Percentiles rank a stretch among this genome's conserved stretches.
Conservation (phyloP, 305 asterid species). For the Coffea humblotiana region DNA sequence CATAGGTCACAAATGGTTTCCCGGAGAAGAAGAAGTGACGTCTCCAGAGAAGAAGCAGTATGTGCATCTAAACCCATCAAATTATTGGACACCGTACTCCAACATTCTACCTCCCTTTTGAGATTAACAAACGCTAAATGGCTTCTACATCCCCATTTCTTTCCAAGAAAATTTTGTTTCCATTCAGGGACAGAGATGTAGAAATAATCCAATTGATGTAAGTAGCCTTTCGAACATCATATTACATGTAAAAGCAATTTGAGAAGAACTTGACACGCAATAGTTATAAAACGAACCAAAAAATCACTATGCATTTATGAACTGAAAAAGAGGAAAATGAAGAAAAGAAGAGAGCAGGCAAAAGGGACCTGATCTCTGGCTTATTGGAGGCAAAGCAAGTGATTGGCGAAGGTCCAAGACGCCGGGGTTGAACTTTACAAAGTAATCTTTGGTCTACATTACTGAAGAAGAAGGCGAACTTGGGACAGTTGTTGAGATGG, state of each 20-base stretch:
- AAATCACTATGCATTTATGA: not conserved
- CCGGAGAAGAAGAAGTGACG: too few relatives aligned
- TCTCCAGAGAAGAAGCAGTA: too few relatives aligned
- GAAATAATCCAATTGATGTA: not conserved
- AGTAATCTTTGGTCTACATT: slow-evolving; percentile 7
- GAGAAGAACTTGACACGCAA: not conserved
- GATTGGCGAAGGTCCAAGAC: not conserved
- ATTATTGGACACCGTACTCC: too few relatives aligned
- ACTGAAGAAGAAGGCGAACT: slow-evolving; percentile 8
- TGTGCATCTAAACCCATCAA: too few relatives aligned
- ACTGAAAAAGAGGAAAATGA: not conserved
- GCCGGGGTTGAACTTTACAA: not conserved
- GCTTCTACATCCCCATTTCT: not conserved
- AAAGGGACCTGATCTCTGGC: slow-evolving; percentile 33
- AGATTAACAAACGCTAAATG: too few relatives aligned
- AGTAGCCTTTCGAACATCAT: not conserved
- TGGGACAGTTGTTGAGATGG: slow-evolving; percentile 19
- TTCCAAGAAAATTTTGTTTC: not conserved
- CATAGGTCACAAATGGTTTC: too few relatives aligned
- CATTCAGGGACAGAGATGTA: not conserved
- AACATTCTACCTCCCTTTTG: not conserved
- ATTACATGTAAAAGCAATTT: not conserved
- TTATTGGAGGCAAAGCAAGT: slow-evolving; percentile 28
- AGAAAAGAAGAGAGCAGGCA: not conserved
- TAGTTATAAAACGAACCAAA: not conserved